These are phyloP conservation scores for Geosmithia morbida DNA, from an alignment of 2,329 filamentous ascomycete genomes.

Conservation along the genomic window DNA sequence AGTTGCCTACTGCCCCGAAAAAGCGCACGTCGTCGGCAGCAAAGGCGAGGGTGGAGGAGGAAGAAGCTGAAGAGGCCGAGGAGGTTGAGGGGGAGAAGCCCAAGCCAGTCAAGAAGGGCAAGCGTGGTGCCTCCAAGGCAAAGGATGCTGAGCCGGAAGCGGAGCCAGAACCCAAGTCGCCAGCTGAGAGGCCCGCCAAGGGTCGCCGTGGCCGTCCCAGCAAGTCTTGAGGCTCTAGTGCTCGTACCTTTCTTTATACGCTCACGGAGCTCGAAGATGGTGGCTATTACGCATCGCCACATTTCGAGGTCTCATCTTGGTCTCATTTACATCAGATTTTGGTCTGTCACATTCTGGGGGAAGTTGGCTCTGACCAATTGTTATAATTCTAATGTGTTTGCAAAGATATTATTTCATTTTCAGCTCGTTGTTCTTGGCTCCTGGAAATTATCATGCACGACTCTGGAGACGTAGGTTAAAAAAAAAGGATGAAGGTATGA, in stretches of 20 bases:
- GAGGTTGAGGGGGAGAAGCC: conserved; percentile 4
- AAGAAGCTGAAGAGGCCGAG: not conserved
- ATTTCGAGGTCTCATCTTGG: not conserved
- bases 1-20: conserved; percentile 1
- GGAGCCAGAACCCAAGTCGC: conserved; percentile 4
- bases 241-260: not conserved
- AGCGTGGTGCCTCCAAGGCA: not conserved
- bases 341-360: not conserved
- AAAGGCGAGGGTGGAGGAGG: conserved; percentile 5
- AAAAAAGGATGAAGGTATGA: too few species aligned
- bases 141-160: not conserved
- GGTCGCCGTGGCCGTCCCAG: conserved; percentile 12
- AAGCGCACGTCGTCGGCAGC: conserved; percentile 5
- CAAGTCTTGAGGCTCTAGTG: conserved; percentile 6
- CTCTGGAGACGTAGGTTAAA: too few species aligned
- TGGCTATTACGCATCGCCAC: too few species aligned
- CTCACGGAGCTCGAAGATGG: not conserved
- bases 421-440: too few species aligned
- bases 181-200: conserved; percentile 1
- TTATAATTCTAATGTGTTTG: not conserved
- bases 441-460: too few species aligned
- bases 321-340: not conserved
- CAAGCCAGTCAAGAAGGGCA: conserved; percentile 5
- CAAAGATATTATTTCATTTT: not conserved
- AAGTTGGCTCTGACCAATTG: not conserved